Base-by-base conservation (phyloP, 2,329 filamentous ascomycete species). In the Epichloe sp. region DNA sequence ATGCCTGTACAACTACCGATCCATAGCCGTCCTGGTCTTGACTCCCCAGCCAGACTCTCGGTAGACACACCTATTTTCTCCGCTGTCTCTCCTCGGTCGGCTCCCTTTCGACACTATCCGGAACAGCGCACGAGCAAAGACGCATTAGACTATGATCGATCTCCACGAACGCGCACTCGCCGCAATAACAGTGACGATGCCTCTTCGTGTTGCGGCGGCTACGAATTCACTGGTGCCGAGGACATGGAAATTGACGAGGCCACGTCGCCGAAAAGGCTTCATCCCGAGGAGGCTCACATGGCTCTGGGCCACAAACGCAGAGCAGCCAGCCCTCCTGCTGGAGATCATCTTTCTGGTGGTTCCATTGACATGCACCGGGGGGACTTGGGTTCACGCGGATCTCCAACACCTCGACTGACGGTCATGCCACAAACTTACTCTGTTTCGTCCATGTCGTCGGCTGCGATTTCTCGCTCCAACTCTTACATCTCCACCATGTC, bases 181-280 rank as follows among this genome's bases (percentile, higher is more conserved):
- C 69, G 76, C 50, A 75, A 72, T 35, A 76, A 78, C 53, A 78
- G 76, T 51, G 76, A 79, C 47, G 76, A 76, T 51, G 68, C 67
- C 14, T 71, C 69, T 1, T 72, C 71, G 2, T 70, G 65, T 10
- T 70, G 72, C 44, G 68, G 69, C 8, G 71, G 68, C 54, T 73
- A 71, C 52, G 72, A 74, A 1, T 67, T 63, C 48, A 59, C 59
- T 37, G 59, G 58, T 1, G 56, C 57, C 17, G 69, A 71, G 17
- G 73, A 76, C n/a, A 68, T 67, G 59, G 74, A 76, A 1, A 74
- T 72, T 23, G 76, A 78, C 10, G 76, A 78, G 63, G 73, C 61
- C 61, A 71, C 56, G 56, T 75, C 57, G 59, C 71, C 75, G 61
- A 79, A 61, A 69, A 72, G 65, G 62, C 68, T 78, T 8, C 71